Conservation (phyloP, 495 filamentous ascomycete species). For the Hamigera avellanea region DNA sequence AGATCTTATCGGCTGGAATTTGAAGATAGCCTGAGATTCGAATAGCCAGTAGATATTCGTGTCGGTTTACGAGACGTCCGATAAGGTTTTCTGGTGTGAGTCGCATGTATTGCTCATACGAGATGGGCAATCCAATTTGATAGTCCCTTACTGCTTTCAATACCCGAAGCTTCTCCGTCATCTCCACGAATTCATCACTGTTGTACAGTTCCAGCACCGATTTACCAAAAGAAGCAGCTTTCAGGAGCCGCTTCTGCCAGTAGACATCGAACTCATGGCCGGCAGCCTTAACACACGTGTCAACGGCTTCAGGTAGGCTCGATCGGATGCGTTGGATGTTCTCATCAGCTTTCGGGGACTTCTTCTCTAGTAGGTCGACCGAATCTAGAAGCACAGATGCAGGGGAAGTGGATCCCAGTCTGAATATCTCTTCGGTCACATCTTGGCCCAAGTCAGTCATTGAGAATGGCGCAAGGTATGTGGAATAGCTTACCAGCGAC, state of each 20-base stretch:
- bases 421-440: slow-evolving; percentile 79
- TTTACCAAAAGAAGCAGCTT: slow-evolving; percentile 93
- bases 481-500: slow-evolving; percentile 46
- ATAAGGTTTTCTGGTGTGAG: slow-evolving; percentile 82
- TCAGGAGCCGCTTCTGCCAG: slow-evolving; percentile 91
- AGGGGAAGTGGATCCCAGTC: slow-evolving; percentile 72
- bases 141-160: slow-evolving; percentile 86
- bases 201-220: slow-evolving; percentile 94
- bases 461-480: background rate
- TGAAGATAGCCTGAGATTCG: slow-evolving; percentile 80
- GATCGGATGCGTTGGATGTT: slow-evolving; percentile 88
- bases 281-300: slow-evolving; percentile 81
- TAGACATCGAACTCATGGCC: slow-evolving; percentile 81
- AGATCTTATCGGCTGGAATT: slow-evolving; percentile 79
- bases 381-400: slow-evolving; percentile 89
- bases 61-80: slow-evolving; percentile 71
- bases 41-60: slow-evolving; percentile 86
- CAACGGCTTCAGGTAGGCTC: slow-evolving; percentile 80
- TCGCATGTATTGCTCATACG: slow-evolving; percentile 81
- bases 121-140: slow-evolving; percentile 81
- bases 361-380: slow-evolving; percentile 78
- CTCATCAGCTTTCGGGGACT: slow-evolving; percentile 94
- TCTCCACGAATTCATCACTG: slow-evolving; percentile 96
- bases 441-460: slow-evolving; percentile 25
- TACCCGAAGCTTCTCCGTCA: slow-evolving; percentile 89